phyloP scores from a whole-genome alignment of 805 yeast genomes.

The Torulaspora microellipsoides region DNA sequence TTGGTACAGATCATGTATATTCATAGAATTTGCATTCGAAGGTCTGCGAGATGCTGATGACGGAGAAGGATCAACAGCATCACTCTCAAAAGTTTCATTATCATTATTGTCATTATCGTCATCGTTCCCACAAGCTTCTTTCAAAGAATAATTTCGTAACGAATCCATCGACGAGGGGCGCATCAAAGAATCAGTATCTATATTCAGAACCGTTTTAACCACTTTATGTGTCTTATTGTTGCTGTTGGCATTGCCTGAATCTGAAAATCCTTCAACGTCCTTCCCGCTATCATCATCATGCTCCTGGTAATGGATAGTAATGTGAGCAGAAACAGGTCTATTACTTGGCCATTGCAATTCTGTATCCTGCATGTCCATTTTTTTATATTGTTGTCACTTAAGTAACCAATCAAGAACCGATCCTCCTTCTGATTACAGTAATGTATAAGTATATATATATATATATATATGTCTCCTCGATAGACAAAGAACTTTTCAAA shows the following conservation, averaged over 20 bases:
- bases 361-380: neutral
- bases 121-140: neutral
- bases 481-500: no score
- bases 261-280: neutral
- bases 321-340: conserved; percentile 14
- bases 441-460: no score
- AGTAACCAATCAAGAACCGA: no score
- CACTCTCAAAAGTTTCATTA: neutral
- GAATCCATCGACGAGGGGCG: neutral
- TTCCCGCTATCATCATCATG: neutral
- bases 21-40: conserved; percentile 12
- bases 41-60: conserved; percentile 5
- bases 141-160: conserved; percentile 2
- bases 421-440: no score
- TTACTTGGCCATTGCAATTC: conserved; percentile 10
- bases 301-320: conserved; percentile 9
- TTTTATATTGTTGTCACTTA: no score
- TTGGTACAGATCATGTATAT: conserved; percentile 13
- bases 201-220: conserved; percentile 10
- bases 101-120: neutral
- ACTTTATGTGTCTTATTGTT: neutral
- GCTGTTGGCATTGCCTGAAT: neutral
- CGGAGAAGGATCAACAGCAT: neutral
- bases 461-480: no score
- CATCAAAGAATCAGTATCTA: conserved; percentile 2